Evolutionary conservation across 345 rosid genomes (phyloP), one percentile per base, ranked within the genome.

Genomic region (Melastoma malabathricum): DNA sequence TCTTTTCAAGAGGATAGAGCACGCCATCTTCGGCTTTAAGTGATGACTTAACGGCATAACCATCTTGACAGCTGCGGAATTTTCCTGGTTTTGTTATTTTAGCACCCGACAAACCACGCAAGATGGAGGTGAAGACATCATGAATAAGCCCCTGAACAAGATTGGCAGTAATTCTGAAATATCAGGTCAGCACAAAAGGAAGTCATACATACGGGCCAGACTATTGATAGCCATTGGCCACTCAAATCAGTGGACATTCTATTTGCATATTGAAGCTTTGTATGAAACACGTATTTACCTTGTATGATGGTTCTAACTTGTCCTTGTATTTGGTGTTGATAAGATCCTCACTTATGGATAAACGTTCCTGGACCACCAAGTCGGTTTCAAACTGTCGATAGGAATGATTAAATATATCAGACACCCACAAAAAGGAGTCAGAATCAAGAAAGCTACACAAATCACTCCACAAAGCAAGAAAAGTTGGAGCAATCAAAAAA

Each of bases 11-110:
- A 39, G 98, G 97, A 67, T 88, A 92, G 44, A 92, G 71, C 23
- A 92, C 80, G 44, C 97, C 95, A 66, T 92, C 98, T 78, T 92
- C 98, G 60, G 97, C 98, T 64, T 92, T 92, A 23, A 92, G 69
- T 15, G 98, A 92, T 44, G 95, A 92, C 73, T 92, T 92, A 61
- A 92, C 98, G 5, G 97, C 98, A 79, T 81, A 88, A 57, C 98
- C 98, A 70, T 87, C 97, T 73, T 81, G 93, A 66, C 80, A 74
- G 72, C 98, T 92, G 60, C 95, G 90, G 73, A 92, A 92, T 63
- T 84, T 92, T 52, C 98, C 97, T 55, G 97, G 94, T 62, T 85
- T 92, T 29, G 98, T 92, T 59, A 88, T 78, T 77, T 92, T 87
- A 58, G 98, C 88, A 68, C 94, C 86, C 55, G 98, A 92, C 49